Percentiles rank a stretch among this genome's conserved stretches.
phyloP scores from a whole-genome alignment of 78 protist species.

The Dictyostelium capitatum region DNA sequence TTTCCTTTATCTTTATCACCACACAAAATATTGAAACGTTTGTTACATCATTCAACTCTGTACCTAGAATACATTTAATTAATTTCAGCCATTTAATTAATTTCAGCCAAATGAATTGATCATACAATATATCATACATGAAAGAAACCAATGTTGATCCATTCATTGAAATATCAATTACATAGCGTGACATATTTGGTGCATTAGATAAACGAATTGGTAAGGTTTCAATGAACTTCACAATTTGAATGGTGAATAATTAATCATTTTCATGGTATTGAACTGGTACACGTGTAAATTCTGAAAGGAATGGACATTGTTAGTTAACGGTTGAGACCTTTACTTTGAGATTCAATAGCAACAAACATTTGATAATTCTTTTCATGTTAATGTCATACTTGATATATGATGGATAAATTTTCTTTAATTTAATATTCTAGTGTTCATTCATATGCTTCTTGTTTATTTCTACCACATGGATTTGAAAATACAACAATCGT shows the following conservation, averaged over 20 bases:
- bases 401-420: constrained; percentile 30
- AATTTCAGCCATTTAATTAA: no score
- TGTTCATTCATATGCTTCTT: neutral
- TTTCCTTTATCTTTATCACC: neutral
- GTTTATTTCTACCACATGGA: constrained; percentile 16
- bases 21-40: neutral
- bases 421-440: constrained; percentile 22
- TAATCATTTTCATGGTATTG: constrained; percentile 38
- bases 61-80: constrained; percentile 76
- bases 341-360: constrained; percentile 23
- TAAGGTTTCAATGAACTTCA: constrained; percentile 66
- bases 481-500: constrained; percentile 33
- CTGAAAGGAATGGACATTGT: neutral
- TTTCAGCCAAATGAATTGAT: constrained; percentile 58
- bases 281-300: constrained; percentile 31
- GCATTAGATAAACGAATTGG: constrained; percentile 16
- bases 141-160: constrained; percentile 2
- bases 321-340: constrained; percentile 50
- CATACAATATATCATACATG: constrained; percentile 68
- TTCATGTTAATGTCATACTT: constrained; percentile 5
- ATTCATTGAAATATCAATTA: constrained; percentile 88
- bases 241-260: constrained; percentile 73
- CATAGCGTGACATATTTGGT: constrained; percentile 80
- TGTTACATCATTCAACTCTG: constrained; percentile 18
- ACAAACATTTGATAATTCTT: neutral